phyloP scores from a whole-genome alignment of 2,329 filamentous ascomycete species.

The Macrophomina phaseolina region DNA sequence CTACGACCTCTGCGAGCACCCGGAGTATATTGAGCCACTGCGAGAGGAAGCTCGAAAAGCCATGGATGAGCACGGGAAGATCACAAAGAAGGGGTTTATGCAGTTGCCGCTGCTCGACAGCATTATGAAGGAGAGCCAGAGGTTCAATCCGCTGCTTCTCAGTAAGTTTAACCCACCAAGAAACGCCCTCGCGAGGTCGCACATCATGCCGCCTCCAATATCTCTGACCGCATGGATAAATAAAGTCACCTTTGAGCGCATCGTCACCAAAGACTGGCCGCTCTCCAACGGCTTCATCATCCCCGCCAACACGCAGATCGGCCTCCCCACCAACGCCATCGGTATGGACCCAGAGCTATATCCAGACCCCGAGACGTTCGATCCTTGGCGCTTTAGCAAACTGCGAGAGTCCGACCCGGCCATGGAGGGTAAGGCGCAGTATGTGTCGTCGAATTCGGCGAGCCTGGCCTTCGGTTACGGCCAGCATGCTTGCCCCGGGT shows the following conservation, averaged over 20 bases:
- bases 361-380: slow-evolving; percentile 28
- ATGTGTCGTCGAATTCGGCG: slow-evolving; percentile 35
- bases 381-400: slow-evolving; percentile 28
- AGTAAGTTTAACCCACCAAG: neutral
- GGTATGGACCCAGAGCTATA: slow-evolving; percentile 27
- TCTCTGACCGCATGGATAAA: neutral
- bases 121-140: slow-evolving; percentile 32
- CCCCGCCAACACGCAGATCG: slow-evolving; percentile 29
- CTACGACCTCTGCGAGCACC: slow-evolving; percentile 30
- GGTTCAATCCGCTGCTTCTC: slow-evolving; percentile 28
- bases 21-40: slow-evolving; percentile 30
- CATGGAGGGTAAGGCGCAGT: slow-evolving; percentile 31
- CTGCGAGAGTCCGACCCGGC: slow-evolving; percentile 28
- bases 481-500: slow-evolving; percentile 39
- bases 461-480: slow-evolving; percentile 40
- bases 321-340: slow-evolving; percentile 27
- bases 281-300: slow-evolving; percentile 32
- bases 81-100: slow-evolving; percentile 25
- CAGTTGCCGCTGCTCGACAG: slow-evolving; percentile 31
- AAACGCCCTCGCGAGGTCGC: too few relatives aligned
- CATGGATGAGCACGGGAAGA: slow-evolving; percentile 25
- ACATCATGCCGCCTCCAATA: too few relatives aligned
- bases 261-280: slow-evolving; percentile 29
- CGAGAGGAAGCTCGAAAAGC: slow-evolving; percentile 27
- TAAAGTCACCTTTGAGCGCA: slow-evolving; percentile 28